A percentile compares a stretch with the other conserved stretches of the same genome.
Evolutionary conservation across 2,329 filamentous ascomycete species (phyloP).

Genomic region (Exophiala xenobiotica): DNA sequence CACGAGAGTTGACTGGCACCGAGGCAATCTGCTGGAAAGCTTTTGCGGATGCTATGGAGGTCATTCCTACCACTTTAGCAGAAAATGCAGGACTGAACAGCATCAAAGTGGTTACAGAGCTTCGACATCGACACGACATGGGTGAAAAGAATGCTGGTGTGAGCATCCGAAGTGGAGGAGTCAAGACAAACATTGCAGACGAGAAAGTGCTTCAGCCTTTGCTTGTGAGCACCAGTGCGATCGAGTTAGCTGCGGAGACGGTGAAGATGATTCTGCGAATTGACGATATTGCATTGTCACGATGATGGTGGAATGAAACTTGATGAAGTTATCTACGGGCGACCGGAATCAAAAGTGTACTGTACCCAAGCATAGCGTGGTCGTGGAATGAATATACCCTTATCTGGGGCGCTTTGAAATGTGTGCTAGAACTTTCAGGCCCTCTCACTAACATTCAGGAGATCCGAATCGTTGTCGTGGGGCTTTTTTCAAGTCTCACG

Average conservation of each 20-base stretch:
- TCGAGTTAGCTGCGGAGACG: constrained; percentile 95
- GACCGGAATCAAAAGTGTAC: constrained; percentile 3
- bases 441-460: too few species aligned
- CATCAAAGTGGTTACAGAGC: constrained; percentile 96
- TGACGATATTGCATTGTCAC: constrained; percentile 62
- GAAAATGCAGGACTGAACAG: constrained; percentile 97
- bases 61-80: constrained; percentile 92
- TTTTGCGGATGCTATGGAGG: constrained; percentile 95
- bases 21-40: constrained; percentile 99
- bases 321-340: neutral
- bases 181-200: constrained; percentile 94
- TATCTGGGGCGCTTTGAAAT: neutral
- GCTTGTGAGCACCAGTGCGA: constrained; percentile 93
- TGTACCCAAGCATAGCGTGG: constrained; percentile 19
- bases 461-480: too few species aligned
- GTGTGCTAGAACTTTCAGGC: neutral
- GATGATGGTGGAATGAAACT: constrained; percentile 30
- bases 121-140: constrained; percentile 89
- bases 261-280: constrained; percentile 89
- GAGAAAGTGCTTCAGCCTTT: constrained; percentile 96
- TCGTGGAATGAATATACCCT: constrained; percentile 2
- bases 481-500: too few species aligned
- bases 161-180: constrained; percentile 95
- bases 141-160: constrained; percentile 96
- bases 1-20: constrained; percentile 81